Evolutionary conservation across 2,329 filamentous ascomycete genomes (phyloP).

Genomic region (Ascochyta pisi): DNA sequence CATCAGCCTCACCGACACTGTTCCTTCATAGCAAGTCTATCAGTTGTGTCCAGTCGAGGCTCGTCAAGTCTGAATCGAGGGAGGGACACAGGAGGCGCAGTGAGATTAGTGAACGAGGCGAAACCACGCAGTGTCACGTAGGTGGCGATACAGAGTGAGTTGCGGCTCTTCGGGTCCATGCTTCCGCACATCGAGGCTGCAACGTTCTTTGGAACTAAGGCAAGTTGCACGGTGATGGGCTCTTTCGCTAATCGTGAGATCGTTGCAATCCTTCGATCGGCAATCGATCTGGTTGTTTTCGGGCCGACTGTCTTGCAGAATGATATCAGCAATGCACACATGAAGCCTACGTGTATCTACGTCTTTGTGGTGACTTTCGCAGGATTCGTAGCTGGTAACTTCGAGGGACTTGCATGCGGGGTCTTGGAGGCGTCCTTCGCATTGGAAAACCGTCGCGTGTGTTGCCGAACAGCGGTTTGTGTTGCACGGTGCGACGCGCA

Average conservation of each 20-base stretch:
- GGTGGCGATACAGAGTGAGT: conserved; percentile 9
- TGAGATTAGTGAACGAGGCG: conserved; percentile 2
- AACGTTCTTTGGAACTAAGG: not conserved
- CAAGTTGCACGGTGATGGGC: not conserved
- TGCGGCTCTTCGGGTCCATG: conserved; percentile 14
- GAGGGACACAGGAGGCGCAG: not conserved
- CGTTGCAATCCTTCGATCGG: not conserved
- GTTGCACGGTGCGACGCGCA: conserved; percentile 24
- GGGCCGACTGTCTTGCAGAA: not conserved
- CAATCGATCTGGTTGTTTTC: not conserved
- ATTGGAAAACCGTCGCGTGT: conserved; percentile 16
- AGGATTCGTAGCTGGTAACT: not conserved
- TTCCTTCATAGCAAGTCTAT: not conserved
- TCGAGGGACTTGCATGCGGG: conserved; percentile 3
- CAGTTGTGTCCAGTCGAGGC: not conserved
- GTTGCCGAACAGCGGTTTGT: conserved; percentile 27
- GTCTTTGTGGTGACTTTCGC: not conserved
- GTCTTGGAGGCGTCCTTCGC: conserved; percentile 1
- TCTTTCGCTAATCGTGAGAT: conserved; percentile 15
- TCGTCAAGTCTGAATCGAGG: not conserved
- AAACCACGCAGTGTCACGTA: conserved; percentile 9
- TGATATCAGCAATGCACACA: not conserved
- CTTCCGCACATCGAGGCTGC: conserved; percentile 11
- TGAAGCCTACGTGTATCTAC: not conserved
- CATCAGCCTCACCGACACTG: not conserved